Evolutionary conservation across 2,329 filamentous ascomycete genomes (phyloP), one percentile per base, ranked within the genome.

Genomic region (Lecanosticta acicola): DNA sequence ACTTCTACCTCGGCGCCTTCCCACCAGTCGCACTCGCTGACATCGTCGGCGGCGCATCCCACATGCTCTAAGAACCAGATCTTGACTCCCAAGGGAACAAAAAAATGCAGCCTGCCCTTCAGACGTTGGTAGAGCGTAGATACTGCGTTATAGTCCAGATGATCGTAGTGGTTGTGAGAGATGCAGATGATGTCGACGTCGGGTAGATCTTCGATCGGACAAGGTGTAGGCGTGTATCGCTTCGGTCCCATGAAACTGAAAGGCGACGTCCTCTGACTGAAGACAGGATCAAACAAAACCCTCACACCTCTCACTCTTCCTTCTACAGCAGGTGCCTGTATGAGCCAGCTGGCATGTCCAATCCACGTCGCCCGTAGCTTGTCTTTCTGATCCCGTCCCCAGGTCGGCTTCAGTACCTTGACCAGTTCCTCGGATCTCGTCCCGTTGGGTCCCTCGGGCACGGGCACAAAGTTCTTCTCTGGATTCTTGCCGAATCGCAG

Each of bases 111-210:
- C 3, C 62, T 49, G 0, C 65, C 63, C 13, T 64, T 62, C 33
- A 66, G 65, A 24, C 60, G 63, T 33, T 50, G 53, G 51, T 70
- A 71, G 14, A 74, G 53, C 18, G 65, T 58, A 46, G 57, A 65
- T 32, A 79, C 59, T 0, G 72, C 73, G 14, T 66, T 62, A 3
- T 66, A 60, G 49, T 78, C 74, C 40, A 78, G 65, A 48, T 79
- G 76, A 51, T 79, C 75, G 53, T 77, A 78, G 55, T 79, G 76
- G 51, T 78, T 75, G 57, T 80, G 77, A 43, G 70, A 75, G 39
- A 79, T 76, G 46, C 70, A 62, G 2, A 79, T 66, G 2, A 73
- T 57, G 45, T 80, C 76, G 8, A 78, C 62, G 2, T 73, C 66
- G 0, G 76, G 76, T 2, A 79, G 56, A 14, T 77, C 73, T 2